Evolutionary conservation across 2,329 filamentous ascomycete genomes (phyloP).

Genomic region (Macroventuria anomochaeta): DNA sequence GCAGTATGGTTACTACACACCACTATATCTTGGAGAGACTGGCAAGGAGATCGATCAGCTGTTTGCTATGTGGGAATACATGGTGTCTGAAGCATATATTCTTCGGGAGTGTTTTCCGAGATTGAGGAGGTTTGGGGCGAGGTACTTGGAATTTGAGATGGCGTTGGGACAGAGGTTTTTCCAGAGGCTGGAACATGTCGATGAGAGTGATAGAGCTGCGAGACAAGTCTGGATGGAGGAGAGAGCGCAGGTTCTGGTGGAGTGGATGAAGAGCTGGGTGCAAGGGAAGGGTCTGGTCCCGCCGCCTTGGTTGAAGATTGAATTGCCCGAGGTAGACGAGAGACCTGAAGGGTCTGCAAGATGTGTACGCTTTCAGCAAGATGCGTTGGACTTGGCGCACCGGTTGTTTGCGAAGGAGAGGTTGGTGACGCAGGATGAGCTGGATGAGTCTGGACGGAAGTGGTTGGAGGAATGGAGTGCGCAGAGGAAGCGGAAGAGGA

Average conservation of each 20-base stretch:
- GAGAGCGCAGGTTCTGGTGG: not conserved
- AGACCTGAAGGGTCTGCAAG: not conserved
- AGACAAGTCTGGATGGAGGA: not conserved
- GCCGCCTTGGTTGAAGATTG: not conserved
- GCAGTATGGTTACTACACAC: not conserved
- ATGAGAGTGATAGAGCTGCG: not conserved
- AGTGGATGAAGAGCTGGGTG: not conserved
- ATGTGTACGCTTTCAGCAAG: not conserved
- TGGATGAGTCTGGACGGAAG: not conserved
- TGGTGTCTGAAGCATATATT: not conserved
- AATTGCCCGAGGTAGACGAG: not conserved
- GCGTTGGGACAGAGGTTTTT: not conserved
- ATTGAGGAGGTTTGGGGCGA: not conserved
- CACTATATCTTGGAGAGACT: not conserved
- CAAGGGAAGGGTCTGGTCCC: not conserved
- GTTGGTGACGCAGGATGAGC: not conserved
- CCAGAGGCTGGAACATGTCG: not conserved
- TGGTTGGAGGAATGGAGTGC: not conserved
- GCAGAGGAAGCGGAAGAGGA: not conserved
- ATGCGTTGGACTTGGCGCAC: not conserved
- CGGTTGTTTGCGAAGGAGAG: not conserved
- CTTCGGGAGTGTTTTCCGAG: not conserved
- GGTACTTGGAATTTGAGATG: not conserved
- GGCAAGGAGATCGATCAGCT: not conserved
- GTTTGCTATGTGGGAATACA: not conserved